phyloP scores from a whole-genome alignment of 2,329 filamentous ascomycete species.

The Nannizziopsis arthrosporioides region DNA sequence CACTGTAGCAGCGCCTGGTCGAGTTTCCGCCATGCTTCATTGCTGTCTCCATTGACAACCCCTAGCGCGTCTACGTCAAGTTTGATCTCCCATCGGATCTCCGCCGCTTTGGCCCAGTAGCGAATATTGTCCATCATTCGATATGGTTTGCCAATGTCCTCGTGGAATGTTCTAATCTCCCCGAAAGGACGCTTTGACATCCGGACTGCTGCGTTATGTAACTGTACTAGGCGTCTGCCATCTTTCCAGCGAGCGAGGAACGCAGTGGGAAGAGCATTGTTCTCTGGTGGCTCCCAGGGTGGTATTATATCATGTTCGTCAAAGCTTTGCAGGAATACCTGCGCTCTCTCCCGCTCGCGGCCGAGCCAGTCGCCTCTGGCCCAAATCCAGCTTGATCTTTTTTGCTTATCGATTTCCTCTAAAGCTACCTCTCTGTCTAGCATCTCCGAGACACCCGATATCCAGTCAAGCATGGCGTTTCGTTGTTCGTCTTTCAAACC shows the following conservation, averaged over 20 bases:
- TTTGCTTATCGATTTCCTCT: constrained; percentile 59
- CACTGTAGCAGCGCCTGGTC: constrained; percentile 73
- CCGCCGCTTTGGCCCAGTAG: constrained; percentile 92
- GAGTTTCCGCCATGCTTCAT: constrained; percentile 63
- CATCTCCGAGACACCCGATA: constrained; percentile 63
- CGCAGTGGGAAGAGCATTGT: constrained; percentile 39
- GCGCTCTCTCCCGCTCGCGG: constrained; percentile 64
- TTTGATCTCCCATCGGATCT: constrained; percentile 82
- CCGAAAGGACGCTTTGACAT: constrained; percentile 80
- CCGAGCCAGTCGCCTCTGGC: constrained; percentile 64
- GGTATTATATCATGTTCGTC: constrained; percentile 49
- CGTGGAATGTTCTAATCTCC: constrained; percentile 76
- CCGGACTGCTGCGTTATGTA: constrained; percentile 81
- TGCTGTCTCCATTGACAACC: constrained; percentile 61
- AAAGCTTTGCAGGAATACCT: constrained; percentile 70
- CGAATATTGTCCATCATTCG: constrained; percentile 84
- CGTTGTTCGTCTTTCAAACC: constrained; percentile 72
- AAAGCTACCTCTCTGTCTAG: constrained; percentile 64
- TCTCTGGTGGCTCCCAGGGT: constrained; percentile 52
- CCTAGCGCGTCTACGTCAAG: constrained; percentile 76
- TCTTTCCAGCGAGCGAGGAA: constrained; percentile 66
- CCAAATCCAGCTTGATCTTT: constrained; percentile 71
- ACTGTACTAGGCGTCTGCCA: constrained; percentile 66
- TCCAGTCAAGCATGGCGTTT: constrained; percentile 65
- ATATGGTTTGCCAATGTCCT: constrained; percentile 91